Base-by-base conservation (phyloP, 2,329 filamentous ascomycete species). In the Proliferodiscus dingleyae region DNA sequence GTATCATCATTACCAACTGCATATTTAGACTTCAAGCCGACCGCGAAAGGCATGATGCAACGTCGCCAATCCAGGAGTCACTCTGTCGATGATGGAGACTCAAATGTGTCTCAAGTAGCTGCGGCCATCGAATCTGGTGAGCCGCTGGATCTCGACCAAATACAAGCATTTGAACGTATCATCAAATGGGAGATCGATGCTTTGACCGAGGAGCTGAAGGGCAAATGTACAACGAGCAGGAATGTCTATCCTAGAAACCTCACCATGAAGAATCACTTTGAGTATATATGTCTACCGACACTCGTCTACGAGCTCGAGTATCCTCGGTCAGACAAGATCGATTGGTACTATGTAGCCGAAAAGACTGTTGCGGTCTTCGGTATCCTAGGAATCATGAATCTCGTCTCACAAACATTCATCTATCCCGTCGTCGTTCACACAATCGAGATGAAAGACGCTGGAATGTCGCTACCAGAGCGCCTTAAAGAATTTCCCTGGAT, bases 301-400 rank as follows among this genome's bases (percentile, higher is more conserved):
- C 68, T 89, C 4, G 83, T 89, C 11, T 91, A 90, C 62, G 87
- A 91, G 61, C 74, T 87, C 36, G 81, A 87, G 57, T 90, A 90
- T 58, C 86, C 87, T 2, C 76, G 84, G n/a, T 74, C 77, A 34
- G 77, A 86, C 15, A 70, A 64, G 4, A 84, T 87, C 53, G 81
- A 85, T 64, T 89, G 85, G 85, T 71, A 69, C 53, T 90, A 90
- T 58, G 83, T 88, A 3, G 73, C 75, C 5, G 86, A 90, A 64
- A 90, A 90, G 64, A 67, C 74, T 1, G 71, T 73, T 1, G 86
- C 86, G 2, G 83, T 81, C 13, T 77, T 89, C 47, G 86, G 86
- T 5, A 72, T 87, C 45, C 78, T 89, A 30, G 81, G 83, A 58
- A 79, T 89, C 51, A 90, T 90, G 87, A 83, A 88, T 51, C 79